A percentile compares a stretch with the other conserved stretches of the same genome.
Conservation (phyloP, 441 rosid genomes). For the Rhodomyrtus psidioides region DNA sequence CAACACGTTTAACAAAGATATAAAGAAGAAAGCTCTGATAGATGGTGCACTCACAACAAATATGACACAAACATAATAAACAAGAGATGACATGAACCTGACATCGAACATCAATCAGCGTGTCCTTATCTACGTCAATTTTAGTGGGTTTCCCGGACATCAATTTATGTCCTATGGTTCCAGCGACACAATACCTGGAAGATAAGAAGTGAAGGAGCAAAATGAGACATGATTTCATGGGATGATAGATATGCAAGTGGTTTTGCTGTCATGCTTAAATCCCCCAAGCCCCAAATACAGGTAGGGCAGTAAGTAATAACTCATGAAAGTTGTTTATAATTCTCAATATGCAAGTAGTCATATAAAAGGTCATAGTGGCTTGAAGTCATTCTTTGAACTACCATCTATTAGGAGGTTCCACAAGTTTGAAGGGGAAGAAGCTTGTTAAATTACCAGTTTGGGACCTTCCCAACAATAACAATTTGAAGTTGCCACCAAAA, state of each 20-base stretch:
- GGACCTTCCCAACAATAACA: neutral
- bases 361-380: neutral
- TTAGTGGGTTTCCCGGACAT: slow-evolving; percentile 86
- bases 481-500: neutral
- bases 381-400: neutral
- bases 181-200: slow-evolving; percentile 82
- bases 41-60: neutral
- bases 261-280: neutral
- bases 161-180: slow-evolving; percentile 82
- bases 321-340: neutral
- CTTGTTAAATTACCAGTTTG: neutral
- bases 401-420: neutral
- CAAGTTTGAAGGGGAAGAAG: neutral
- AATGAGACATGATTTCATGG: neutral
- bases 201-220: neutral
- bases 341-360: neutral
- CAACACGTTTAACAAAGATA: neutral
- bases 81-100: slow-evolving; percentile 37
- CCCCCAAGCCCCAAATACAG: neutral
- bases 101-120: slow-evolving; percentile 80
- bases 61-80: neutral
- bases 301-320: neutral
- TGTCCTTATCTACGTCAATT: slow-evolving; percentile 75
- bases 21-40: neutral
- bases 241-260: neutral